These are phyloP conservation scores for Solanum tarapatanum DNA, from an alignment of 257 asterid genomes.

Conservation along the genomic window DNA sequence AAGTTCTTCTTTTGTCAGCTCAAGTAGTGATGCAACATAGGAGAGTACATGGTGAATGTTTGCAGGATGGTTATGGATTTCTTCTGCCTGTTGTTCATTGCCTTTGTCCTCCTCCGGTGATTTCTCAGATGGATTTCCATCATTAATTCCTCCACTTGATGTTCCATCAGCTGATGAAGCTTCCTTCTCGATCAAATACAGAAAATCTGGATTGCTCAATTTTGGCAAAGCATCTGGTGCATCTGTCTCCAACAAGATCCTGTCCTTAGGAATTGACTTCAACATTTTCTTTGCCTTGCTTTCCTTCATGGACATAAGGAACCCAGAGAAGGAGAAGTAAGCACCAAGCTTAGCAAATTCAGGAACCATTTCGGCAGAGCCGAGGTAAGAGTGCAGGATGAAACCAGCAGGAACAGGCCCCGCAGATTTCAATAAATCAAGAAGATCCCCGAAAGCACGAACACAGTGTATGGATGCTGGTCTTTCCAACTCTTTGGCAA, in stretches of 20 bases:
- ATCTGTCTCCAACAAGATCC: conserved; percentile 93
- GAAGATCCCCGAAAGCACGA: conserved; percentile 84
- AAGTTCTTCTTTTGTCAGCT: conserved; percentile 46
- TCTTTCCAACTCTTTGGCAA: conserved; percentile 62
- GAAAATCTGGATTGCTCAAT: conserved; percentile 13
- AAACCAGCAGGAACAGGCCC: conserved; percentile 90
- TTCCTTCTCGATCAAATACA: conserved; percentile 22
- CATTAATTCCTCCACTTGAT: conserved; percentile 3
- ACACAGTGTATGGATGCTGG: conserved; percentile 94
- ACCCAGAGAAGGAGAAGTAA: conserved; percentile 90
- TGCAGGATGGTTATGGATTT: conserved; percentile 69
- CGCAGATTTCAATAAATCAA: conserved; percentile 51
- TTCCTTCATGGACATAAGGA: conserved; percentile 77
- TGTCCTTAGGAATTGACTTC: conserved; percentile 59
- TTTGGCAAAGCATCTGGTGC: conserved; percentile 84
- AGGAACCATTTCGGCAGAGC: conserved; percentile 95
- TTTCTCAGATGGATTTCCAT: not conserved
- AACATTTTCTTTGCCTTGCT: conserved; percentile 85
- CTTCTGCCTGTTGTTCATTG: conserved; percentile 6
- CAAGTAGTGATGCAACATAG: conserved; percentile 54
- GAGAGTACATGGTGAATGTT: conserved; percentile 71
- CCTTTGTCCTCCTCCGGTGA: not conserved
- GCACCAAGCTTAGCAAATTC: conserved; percentile 71
- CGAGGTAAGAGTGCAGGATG: conserved; percentile 76
- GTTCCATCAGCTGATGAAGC: conserved; percentile 3